phyloP scores from a whole-genome alignment of 1,284 basidiomycete species.

The Leccinum subatratum region DNA sequence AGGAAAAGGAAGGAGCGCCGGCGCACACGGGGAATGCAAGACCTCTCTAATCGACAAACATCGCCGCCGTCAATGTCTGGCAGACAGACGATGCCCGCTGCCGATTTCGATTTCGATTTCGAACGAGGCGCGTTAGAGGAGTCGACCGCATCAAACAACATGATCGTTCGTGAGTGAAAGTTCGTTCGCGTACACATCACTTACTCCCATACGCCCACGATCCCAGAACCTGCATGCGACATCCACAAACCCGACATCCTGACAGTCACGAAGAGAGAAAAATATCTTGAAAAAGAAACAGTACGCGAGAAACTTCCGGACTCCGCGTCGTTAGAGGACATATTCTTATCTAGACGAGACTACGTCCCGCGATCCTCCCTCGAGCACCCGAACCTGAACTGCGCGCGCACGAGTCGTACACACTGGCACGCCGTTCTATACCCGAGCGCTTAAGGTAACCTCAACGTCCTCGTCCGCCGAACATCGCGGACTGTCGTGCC shows the following conservation, averaged over 20 bases:
- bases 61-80: neutral
- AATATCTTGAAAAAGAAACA: neutral
- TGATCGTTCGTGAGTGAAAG: neutral
- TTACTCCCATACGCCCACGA: neutral
- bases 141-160: neutral
- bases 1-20: neutral
- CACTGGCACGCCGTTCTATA: neutral
- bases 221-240: neutral
- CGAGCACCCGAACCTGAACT: slow-evolving; percentile 5
- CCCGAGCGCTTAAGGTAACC: neutral
- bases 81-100: neutral
- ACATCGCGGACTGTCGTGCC: neutral
- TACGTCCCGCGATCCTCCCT: slow-evolving; percentile 11
- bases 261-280: neutral
- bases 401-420: neutral
- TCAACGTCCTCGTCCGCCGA: neutral
- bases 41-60: neutral
- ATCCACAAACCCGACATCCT: neutral
- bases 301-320: neutral
- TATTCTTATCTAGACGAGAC: neutral
- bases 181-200: neutral
- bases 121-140: neutral
- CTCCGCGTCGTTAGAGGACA: neutral
- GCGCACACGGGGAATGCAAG: neutral
- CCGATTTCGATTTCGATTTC: neutral